These are phyloP conservation scores for Fragaria vesca DNA, from an alignment of 306 rosid species.

Conservation along the genomic window DNA sequence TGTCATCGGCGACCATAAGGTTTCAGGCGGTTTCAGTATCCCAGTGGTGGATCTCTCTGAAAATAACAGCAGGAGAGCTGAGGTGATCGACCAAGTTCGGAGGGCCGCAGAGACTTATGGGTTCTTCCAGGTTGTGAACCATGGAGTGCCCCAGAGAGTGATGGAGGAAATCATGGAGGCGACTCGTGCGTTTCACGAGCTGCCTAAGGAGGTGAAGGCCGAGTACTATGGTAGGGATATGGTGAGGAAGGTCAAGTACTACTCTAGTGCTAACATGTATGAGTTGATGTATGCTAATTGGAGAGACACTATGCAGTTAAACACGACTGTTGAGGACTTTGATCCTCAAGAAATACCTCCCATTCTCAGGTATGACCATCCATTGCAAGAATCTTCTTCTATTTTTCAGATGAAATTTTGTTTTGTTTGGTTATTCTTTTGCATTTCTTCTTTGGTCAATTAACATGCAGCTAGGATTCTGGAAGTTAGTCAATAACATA, in stretches of 20 bases:
- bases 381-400: too few relatives aligned
- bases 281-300: slow-evolving; percentile 38
- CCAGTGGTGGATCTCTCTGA: slow-evolving; percentile 30
- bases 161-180: slow-evolving; percentile 32
- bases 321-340: slow-evolving; percentile 29
- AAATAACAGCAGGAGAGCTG: not conserved
- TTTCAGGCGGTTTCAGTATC: slow-evolving; percentile 9
- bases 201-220: slow-evolving; percentile 34
- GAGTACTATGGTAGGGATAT: slow-evolving; percentile 31
- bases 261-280: slow-evolving; percentile 27
- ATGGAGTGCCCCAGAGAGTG: slow-evolving; percentile 29
- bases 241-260: slow-evolving; percentile 36
- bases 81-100: slow-evolving; percentile 23
- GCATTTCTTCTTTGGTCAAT: too few relatives aligned
- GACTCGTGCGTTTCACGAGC: slow-evolving; percentile 46
- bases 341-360: slow-evolving; percentile 20
- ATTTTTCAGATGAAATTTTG: too few relatives aligned
- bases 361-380: slow-evolving; percentile 28
- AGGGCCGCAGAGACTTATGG: slow-evolving; percentile 36
- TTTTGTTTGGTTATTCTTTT: too few relatives aligned
- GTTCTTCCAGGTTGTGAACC: slow-evolving; percentile 51
- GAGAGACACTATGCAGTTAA: slow-evolving; percentile 45
- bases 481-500: too few relatives aligned
- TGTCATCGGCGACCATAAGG: not conserved
- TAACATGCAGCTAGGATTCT: too few relatives aligned